These are phyloP conservation scores for Leccinum obscurum DNA, from an alignment of 768 basidiomycete genomes.

Conservation along the genomic window DNA sequence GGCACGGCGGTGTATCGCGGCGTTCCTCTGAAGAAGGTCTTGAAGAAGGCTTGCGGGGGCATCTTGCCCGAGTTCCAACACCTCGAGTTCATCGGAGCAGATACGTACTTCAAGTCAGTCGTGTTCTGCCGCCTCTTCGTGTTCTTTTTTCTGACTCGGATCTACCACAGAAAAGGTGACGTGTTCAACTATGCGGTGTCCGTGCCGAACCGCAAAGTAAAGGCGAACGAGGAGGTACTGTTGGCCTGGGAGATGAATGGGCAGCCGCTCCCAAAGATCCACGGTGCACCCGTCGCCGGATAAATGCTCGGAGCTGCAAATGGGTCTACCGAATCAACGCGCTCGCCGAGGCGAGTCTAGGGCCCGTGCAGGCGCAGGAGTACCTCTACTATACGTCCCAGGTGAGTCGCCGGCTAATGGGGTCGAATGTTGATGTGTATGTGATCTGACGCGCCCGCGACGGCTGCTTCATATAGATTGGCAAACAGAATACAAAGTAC, in stretches of 20 bases:
- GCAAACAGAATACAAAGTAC: conserved; percentile 52
- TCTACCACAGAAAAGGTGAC: conserved; percentile 36
- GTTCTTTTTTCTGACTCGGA: background rate
- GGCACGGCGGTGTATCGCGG: conserved; percentile 55
- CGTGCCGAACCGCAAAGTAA: conserved; percentile 50
- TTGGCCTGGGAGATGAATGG: conserved; percentile 21
- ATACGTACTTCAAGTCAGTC: conserved; percentile 54
- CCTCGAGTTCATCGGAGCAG: conserved; percentile 57
- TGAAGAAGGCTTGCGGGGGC: conserved; percentile 53
- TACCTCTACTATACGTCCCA: conserved; percentile 53
- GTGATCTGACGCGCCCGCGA: background rate
- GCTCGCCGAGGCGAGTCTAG: conserved; percentile 47
- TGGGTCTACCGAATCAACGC: conserved; percentile 57
- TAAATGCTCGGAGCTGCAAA: conserved; percentile 54
- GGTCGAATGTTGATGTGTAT: background rate
- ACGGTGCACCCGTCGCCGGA: conserved; percentile 51
- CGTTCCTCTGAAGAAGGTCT: conserved; percentile 52
- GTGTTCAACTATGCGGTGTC: conserved; percentile 49
- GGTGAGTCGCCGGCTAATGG: conserved; percentile 31
- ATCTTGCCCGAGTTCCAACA: conserved; percentile 49
- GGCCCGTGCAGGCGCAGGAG: conserved; percentile 53
- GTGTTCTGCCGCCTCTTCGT: background rate
- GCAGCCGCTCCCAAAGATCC: conserved; percentile 43
- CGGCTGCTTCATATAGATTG: background rate
- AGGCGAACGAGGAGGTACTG: conserved; percentile 46